Conservation (phyloP, 495 filamentous ascomycete species). For the Hypomontagnella monticulosa region DNA sequence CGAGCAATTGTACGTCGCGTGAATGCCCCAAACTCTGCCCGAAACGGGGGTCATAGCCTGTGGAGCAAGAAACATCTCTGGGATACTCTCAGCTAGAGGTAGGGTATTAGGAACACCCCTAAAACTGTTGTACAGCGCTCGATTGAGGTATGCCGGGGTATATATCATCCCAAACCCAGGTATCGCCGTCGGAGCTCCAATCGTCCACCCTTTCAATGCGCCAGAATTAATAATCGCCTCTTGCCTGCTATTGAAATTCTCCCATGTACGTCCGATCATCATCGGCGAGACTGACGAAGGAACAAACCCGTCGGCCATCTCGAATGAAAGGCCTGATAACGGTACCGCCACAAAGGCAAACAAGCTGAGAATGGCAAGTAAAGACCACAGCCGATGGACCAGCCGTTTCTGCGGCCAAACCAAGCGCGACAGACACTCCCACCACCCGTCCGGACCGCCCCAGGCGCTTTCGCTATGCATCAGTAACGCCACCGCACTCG, state of each 20-base stretch:
- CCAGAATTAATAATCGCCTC: not conserved
- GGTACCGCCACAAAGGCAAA: not conserved
- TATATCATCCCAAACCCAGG: not conserved
- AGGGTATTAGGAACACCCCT: not conserved
- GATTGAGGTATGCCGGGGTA: not conserved
- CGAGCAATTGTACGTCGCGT: conserved; percentile 1
- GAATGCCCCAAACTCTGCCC: not conserved
- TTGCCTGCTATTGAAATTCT: conserved; percentile 1
- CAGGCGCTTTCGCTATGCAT: not conserved
- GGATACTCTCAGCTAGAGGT: not conserved
- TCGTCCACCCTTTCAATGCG: not conserved
- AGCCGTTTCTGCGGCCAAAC: not conserved
- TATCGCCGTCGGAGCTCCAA: not conserved
- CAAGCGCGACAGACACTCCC: not conserved
- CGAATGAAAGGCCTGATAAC: not conserved
- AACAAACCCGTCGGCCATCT: not conserved
- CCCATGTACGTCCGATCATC: not conserved
- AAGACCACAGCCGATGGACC: not conserved
- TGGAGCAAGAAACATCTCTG: not conserved
- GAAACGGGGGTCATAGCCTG: not conserved
- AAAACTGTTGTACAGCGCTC: not conserved
- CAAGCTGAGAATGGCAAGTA: not conserved
- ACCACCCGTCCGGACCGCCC: conserved; percentile 1
- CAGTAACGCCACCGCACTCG: not conserved
- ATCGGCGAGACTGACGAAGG: not conserved